phyloP scores from a whole-genome alignment of 768 basidiomycete genomes.

The Bullera alba region DNA sequence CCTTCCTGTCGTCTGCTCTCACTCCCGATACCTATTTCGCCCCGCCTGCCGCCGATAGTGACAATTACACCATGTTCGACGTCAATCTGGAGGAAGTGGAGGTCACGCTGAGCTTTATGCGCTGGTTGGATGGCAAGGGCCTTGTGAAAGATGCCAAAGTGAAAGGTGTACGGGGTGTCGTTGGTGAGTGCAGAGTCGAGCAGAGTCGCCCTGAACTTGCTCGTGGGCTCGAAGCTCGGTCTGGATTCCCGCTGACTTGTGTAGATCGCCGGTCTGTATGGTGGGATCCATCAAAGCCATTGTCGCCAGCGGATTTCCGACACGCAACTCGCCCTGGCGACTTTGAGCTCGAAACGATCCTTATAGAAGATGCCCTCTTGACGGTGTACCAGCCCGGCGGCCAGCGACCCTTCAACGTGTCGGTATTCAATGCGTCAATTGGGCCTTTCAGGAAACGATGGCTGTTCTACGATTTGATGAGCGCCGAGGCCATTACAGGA shows the following conservation, averaged over 20 bases:
- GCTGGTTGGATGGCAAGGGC: constrained; percentile 95
- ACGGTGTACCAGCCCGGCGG: constrained; percentile 89
- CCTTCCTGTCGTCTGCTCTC: constrained; percentile 30
- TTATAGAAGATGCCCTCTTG: constrained; percentile 84
- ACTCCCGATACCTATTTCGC: constrained; percentile 31
- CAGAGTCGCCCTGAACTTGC: neutral
- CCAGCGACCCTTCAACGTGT: constrained; percentile 63
- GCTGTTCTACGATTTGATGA: constrained; percentile 89
- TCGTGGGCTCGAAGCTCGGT: too few relatives aligned
- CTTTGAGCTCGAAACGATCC: constrained; percentile 82
- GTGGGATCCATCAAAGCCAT: constrained; percentile 76
- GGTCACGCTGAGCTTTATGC: constrained; percentile 79
- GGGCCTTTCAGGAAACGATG: constrained; percentile 79
- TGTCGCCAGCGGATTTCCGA: constrained; percentile 73
- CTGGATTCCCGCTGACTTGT: neutral
- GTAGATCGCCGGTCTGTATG: constrained; percentile 77
- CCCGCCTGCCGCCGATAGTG: constrained; percentile 18
- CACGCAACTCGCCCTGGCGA: constrained; percentile 69
- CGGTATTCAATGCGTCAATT: constrained; percentile 85
- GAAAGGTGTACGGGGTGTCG: constrained; percentile 85
- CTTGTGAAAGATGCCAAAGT: constrained; percentile 83
- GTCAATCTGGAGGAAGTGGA: constrained; percentile 90
- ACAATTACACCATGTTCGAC: constrained; percentile 87
- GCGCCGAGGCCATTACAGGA: constrained; percentile 91
- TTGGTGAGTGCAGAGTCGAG: constrained; percentile 56